A percentile compares a stretch with the other conserved stretches of the same genome.
phyloP scores from a whole-genome alignment of 2,329 filamentous ascomycete species.

The Pestalotiopsis sp. region DNA sequence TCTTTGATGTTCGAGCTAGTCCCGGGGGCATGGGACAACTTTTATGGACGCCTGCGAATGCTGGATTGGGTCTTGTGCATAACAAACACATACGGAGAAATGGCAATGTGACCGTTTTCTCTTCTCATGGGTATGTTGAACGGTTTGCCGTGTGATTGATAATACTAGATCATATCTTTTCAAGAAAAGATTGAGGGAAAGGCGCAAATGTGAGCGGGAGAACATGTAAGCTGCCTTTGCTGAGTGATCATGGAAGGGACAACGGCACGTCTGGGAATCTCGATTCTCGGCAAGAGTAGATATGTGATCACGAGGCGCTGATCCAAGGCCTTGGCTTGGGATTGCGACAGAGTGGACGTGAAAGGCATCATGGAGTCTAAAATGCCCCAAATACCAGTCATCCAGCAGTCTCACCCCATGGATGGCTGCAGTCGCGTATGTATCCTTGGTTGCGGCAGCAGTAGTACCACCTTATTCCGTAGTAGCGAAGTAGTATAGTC shows the following conservation, averaged over 20 bases:
- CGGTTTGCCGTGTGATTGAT: neutral
- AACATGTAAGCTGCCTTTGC: neutral
- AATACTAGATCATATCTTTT: too few species aligned
- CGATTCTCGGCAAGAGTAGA: neutral
- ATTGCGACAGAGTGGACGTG: constrained; percentile 6
- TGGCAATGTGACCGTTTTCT: neutral
- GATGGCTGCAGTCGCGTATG: neutral
- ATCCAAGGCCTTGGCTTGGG: neutral
- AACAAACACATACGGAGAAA: neutral
- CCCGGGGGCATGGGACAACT: neutral
- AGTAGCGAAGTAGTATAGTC: neutral
- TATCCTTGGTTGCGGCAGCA: neutral
- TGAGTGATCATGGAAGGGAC: neutral
- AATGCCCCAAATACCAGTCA: neutral
- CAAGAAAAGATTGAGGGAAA: too few species aligned
- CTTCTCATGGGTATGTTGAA: too few species aligned
- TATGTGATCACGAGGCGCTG: neutral
- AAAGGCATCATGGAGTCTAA: constrained; percentile 5
- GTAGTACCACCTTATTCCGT: neutral
- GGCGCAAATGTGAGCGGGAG: too few species aligned
- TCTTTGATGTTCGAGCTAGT: neutral
- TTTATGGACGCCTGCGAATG: neutral
- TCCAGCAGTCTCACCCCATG: neutral
- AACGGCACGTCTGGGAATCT: neutral
- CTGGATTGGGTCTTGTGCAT: neutral